Evolutionary conservation across 495 filamentous ascomycete genomes (phyloP).

Genomic region (Lasiosphaeria ovina): DNA sequence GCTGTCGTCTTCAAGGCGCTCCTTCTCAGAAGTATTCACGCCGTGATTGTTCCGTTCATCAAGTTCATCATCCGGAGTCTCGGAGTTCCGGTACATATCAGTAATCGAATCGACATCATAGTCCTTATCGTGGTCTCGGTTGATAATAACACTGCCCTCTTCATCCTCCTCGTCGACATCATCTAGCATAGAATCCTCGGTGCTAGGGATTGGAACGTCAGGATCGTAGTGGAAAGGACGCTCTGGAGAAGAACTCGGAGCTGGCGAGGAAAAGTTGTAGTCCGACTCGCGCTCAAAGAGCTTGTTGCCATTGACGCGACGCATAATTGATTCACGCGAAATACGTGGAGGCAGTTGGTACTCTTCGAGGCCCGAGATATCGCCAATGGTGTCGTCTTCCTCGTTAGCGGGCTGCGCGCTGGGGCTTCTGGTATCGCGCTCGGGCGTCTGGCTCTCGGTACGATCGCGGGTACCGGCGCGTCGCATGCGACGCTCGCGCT

Average conservation of each 20-base stretch:
- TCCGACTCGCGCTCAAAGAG: slow-evolving; percentile 56
- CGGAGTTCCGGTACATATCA: slow-evolving; percentile 51
- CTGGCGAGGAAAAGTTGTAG: slow-evolving; percentile 58
- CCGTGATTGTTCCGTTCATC: no score
- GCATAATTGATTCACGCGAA: slow-evolving; percentile 88
- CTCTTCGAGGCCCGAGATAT: slow-evolving; percentile 52
- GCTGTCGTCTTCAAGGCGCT: slow-evolving; percentile 21
- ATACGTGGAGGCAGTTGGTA: slow-evolving; percentile 72
- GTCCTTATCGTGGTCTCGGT: slow-evolving; percentile 61
- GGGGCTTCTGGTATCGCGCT: slow-evolving; percentile 43
- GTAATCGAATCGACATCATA: slow-evolving; percentile 70
- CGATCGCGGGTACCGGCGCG: slow-evolving; percentile 49
- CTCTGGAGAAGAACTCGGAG: slow-evolving; percentile 53
- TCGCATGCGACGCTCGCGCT: slow-evolving; percentile 61
- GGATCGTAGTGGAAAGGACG: slow-evolving; percentile 63
- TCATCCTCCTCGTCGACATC: slow-evolving; percentile 51
- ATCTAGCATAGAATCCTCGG: slow-evolving; percentile 50
- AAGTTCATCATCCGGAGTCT: slow-evolving; percentile 37
- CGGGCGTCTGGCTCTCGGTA: slow-evolving; percentile 48
- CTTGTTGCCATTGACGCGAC: slow-evolving; percentile 76
- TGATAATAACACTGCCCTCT: slow-evolving; percentile 62
- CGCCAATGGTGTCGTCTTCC: slow-evolving; percentile 52
- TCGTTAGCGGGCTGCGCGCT: slow-evolving; percentile 35
- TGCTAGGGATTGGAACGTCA: slow-evolving; percentile 80
- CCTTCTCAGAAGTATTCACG: slow-evolving; percentile 36